Evolutionary conservation across 306 rosid species (phyloP).

Genomic region (Malus orientalis): DNA sequence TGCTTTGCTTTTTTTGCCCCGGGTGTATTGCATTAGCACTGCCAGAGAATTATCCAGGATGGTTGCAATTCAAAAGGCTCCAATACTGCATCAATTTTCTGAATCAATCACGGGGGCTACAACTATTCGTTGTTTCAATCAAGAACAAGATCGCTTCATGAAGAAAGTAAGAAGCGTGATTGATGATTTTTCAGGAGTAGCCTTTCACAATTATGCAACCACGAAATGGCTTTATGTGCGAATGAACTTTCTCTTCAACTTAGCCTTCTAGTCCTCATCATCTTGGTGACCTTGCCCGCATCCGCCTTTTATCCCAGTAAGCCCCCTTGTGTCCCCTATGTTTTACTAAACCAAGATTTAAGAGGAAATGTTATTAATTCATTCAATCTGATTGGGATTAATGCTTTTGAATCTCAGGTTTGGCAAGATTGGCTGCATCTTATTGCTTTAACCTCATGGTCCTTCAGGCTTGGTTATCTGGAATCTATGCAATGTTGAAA

Average conservation of each 20-base stretch:
- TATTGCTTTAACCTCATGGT: constrained; percentile 72
- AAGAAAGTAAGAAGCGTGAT: constrained; percentile 32
- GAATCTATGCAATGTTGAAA: constrained; percentile 87
- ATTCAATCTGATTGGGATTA: too few relatives aligned
- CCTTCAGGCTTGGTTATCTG: constrained; percentile 90
- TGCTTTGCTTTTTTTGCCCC: too few relatives aligned
- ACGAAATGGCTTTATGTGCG: constrained; percentile 85
- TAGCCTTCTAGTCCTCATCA: constrained; percentile 53
- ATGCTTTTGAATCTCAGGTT: constrained; percentile 39
- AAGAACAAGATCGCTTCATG: constrained; percentile 43
- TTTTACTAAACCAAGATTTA: too few relatives aligned
- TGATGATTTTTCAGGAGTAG: constrained; percentile 66
- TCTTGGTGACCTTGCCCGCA: constrained; percentile 62
- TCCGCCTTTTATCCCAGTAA: constrained; percentile 73
- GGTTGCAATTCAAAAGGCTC: constrained; percentile 76
- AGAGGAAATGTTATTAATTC: not conserved
- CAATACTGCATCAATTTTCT: constrained; percentile 78
- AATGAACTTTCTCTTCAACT: constrained; percentile 68
- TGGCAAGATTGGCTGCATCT: constrained; percentile 79
- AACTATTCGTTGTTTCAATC: constrained; percentile 66
- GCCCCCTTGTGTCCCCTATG: constrained; percentile 10
- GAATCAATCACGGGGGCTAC: constrained; percentile 62
- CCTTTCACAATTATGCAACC: constrained; percentile 67
- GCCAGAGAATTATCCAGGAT: constrained; percentile 81
- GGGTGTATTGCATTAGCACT: constrained; percentile 43